phyloP scores from a whole-genome alignment of 352 stramenopile species.

The Elongisporangium anandrum region DNA sequence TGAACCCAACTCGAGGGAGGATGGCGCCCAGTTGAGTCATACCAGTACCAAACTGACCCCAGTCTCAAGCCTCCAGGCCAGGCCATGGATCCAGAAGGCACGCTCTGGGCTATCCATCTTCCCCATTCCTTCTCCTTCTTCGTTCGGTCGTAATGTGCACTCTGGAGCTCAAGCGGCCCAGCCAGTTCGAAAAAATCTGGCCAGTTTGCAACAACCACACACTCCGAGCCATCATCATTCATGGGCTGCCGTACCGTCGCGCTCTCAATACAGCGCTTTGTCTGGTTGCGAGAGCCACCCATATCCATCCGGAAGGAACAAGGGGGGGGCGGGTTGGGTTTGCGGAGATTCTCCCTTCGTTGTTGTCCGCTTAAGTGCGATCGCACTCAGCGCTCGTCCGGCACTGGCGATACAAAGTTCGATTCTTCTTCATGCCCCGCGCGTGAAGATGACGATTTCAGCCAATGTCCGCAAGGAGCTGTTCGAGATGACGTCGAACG shows the following conservation, averaged over 20 bases:
- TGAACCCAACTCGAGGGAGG: background rate
- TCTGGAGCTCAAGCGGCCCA: background rate
- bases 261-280: background rate
- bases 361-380: conserved; percentile 43
- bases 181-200: background rate
- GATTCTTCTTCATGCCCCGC: conserved; percentile 18
- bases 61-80: too few relatives aligned
- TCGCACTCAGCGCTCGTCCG: conserved; percentile 2
- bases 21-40: background rate
- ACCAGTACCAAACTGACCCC: background rate
- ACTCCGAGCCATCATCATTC: background rate
- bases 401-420: background rate
- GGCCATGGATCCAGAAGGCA: too few relatives aligned
- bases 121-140: background rate
- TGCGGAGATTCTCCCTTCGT: conserved; percentile 8
- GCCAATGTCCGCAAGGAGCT: conserved; percentile 82
- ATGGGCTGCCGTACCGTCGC: background rate
- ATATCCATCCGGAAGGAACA: conserved; percentile 31
- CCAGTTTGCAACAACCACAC: background rate
- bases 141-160: background rate
- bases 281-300: conserved; percentile 10
- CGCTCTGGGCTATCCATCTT: too few relatives aligned
- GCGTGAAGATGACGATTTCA: conserved; percentile 75
- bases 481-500: conserved; percentile 75
- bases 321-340: conserved; percentile 3